These are phyloP conservation scores for Lithospermum erythrorhizon DNA, from an alignment of 257 asterid species.

Conservation along the genomic window DNA sequence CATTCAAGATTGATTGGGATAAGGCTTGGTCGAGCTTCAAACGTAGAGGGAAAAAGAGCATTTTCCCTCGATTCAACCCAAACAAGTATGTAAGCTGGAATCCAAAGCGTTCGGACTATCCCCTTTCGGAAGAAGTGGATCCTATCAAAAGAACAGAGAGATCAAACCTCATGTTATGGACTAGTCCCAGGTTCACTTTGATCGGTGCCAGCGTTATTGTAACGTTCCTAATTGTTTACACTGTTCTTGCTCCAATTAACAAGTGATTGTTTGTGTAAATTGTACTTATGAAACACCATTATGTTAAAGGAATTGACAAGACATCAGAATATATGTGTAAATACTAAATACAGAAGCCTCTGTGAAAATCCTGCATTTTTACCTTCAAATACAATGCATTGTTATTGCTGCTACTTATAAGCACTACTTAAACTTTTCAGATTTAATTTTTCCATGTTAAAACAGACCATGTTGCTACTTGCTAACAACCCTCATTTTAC, in stretches of 20 bases:
- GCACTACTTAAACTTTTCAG: too few species aligned
- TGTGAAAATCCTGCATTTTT: too few species aligned
- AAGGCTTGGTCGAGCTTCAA: conserved; percentile 88
- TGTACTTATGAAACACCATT: too few species aligned
- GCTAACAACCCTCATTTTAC: too few species aligned
- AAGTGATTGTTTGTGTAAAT: too few species aligned
- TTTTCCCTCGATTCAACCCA: conserved; percentile 62
- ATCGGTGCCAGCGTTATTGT: conserved; percentile 60
- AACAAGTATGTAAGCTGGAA: conserved; percentile 91
- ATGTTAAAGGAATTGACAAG: too few species aligned
- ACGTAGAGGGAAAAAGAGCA: conserved; percentile 60
- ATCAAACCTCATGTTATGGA: conserved; percentile 77
- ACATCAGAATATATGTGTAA: too few species aligned
- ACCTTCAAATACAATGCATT: too few species aligned
- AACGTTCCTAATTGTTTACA: conserved; percentile 57
- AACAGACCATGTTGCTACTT: too few species aligned
- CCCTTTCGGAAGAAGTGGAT: conserved; percentile 83
- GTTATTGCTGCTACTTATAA: too few species aligned
- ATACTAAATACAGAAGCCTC: too few species aligned
- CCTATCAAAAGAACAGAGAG: conserved; percentile 90
- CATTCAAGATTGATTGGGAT: conserved; percentile 83
- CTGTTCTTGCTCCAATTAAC: conserved; percentile 49
- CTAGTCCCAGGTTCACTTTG: conserved; percentile 69
- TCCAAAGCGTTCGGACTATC: conserved; percentile 69
- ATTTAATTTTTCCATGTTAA: too few species aligned